Conservation (phyloP, 306 rosid genomes). For the Casuarina equisetifolia region DNA sequence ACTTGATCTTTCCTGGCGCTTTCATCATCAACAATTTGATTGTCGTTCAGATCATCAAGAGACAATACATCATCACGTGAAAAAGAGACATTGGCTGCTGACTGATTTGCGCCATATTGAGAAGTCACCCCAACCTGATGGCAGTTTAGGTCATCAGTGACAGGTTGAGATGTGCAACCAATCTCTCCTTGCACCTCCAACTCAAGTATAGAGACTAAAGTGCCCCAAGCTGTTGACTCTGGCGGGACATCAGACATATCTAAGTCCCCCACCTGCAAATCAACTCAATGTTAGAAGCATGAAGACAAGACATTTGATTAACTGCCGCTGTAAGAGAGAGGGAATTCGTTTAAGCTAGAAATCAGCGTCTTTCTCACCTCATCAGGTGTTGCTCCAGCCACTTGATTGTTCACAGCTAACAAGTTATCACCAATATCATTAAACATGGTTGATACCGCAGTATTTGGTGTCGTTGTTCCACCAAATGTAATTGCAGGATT, state of each 20-base stretch:
- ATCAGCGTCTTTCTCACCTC: slow-evolving; percentile 34
- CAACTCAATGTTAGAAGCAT: slow-evolving; percentile 34
- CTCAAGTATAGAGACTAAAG: slow-evolving; percentile 40
- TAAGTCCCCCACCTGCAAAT: slow-evolving; percentile 28
- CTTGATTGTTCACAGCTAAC: slow-evolving; percentile 26
- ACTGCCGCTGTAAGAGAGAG: background rate
- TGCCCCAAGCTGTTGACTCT: slow-evolving; percentile 20
- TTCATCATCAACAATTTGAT: no score
- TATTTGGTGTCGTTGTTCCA: slow-evolving; percentile 30
- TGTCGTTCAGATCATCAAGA: no score
- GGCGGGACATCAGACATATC: background rate
- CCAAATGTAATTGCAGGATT: slow-evolving; percentile 32
- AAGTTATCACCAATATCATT: slow-evolving; percentile 26
- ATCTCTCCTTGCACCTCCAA: no score
- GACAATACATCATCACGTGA: no score
- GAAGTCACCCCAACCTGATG: slow-evolving; percentile 3
- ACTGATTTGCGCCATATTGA: background rate
- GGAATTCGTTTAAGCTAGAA: slow-evolving; percentile 4
- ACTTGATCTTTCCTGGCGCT: no score
- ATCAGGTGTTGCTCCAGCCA: slow-evolving; percentile 9
- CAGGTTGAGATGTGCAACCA: slow-evolving; percentile 15
- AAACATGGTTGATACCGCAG: slow-evolving; percentile 28
- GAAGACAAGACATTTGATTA: background rate
- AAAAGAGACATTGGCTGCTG: no score
- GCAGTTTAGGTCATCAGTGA: slow-evolving; percentile 14